These are phyloP conservation scores for Aspergillus sparsus DNA, from an alignment of 495 filamentous ascomycete genomes.

Conservation along the genomic window DNA sequence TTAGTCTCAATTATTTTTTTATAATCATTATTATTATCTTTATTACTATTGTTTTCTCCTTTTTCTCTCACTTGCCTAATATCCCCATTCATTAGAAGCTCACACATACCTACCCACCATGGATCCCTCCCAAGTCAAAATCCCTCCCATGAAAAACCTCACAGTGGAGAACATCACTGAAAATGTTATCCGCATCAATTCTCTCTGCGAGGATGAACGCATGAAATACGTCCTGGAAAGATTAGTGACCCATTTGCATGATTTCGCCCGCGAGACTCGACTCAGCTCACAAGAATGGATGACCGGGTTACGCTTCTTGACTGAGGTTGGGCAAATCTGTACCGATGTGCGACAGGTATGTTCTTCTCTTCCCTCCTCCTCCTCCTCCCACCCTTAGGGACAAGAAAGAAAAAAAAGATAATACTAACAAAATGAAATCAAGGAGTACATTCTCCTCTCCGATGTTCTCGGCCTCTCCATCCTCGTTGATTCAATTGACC, in stretches of 20 bases:
- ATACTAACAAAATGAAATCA: background rate
- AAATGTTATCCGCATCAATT: constrained; percentile 74
- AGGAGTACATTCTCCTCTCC: constrained; percentile 95
- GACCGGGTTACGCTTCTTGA: constrained; percentile 68
- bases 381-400: background rate
- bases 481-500: constrained; percentile 87
- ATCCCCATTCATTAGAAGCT: no score
- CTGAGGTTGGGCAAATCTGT: constrained; percentile 71
- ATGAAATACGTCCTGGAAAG: constrained; percentile 72
- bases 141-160: constrained; percentile 68
- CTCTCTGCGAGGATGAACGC: constrained; percentile 63
- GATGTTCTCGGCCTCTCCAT: constrained; percentile 88
- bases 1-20: no score
- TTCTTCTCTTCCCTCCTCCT: background rate
- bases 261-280: constrained; percentile 79
- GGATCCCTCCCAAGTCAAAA: constrained; percentile 53
- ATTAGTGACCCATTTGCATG: constrained; percentile 77
- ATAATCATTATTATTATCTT: no score
- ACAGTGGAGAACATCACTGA: constrained; percentile 83
- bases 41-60: no score
- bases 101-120: constrained; percentile 28
- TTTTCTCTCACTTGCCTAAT: no score
- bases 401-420: background rate
- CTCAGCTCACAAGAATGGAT: constrained; percentile 82
- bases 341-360: constrained; percentile 66